Evolutionary conservation across 1,284 basidiomycete species (phyloP).

Genomic region (Stygiomarasmius scandens): DNA sequence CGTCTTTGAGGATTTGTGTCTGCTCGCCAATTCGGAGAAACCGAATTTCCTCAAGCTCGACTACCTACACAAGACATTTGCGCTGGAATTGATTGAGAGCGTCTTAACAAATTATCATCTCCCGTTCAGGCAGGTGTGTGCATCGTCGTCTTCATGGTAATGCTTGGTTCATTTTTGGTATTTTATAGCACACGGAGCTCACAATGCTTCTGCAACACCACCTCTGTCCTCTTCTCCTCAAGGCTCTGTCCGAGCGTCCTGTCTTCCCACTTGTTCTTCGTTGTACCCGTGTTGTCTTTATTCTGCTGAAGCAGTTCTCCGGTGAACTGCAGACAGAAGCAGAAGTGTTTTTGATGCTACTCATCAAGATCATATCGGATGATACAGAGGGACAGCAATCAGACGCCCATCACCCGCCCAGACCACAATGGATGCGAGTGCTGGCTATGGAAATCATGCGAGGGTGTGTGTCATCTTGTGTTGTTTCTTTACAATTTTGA

Average conservation of each 20-base stretch:
- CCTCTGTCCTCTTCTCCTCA: conserved; percentile 88
- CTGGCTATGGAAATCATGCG: conserved; percentile 91
- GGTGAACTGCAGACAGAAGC: conserved; percentile 78
- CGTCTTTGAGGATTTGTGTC: conserved; percentile 88
- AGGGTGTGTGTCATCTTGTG: conserved; percentile 48
- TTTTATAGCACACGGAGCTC: conserved; percentile 76
- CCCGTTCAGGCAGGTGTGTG: conserved; percentile 76
- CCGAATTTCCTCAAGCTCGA: conserved; percentile 85
- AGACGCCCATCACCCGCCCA: conserved; percentile 33
- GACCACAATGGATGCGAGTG: conserved; percentile 86
- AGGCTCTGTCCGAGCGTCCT: conserved; percentile 81
- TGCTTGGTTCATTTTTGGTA: neutral
- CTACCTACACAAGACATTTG: conserved; percentile 91
- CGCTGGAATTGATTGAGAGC: conserved; percentile 94
- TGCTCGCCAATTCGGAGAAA: conserved; percentile 83
- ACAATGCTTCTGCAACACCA: conserved; percentile 85
- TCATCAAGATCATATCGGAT: conserved; percentile 79
- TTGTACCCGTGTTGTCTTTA: conserved; percentile 90
- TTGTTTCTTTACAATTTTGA: conserved; percentile 7
- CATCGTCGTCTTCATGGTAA: neutral
- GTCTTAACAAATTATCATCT: conserved; percentile 93
- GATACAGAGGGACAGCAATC: conserved; percentile 48
- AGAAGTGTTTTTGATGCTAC: conserved; percentile 82
- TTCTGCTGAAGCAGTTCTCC: conserved; percentile 91
- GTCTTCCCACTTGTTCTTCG: conserved; percentile 89